Conservation (phyloP, 805 yeast species). For the Cyberlindnera euphorbiiphila region DNA sequence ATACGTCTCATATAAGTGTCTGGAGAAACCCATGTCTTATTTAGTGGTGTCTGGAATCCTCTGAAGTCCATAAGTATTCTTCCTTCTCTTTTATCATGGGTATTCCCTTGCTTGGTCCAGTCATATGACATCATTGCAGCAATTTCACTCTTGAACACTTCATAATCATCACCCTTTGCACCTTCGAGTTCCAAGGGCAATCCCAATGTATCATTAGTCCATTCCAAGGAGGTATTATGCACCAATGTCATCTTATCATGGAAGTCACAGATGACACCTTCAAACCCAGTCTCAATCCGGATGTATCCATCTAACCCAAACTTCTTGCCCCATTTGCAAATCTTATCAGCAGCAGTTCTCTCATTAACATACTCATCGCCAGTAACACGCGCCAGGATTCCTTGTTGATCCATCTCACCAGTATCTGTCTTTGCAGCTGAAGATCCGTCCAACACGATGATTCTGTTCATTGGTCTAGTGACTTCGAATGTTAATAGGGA, state of each 20-base stretch:
- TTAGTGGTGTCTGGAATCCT: constrained; percentile 49
- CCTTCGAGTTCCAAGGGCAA: constrained; percentile 10
- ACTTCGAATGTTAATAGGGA: constrained; percentile 45
- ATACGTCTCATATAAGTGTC: constrained; percentile 44
- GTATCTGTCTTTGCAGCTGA: constrained; percentile 56
- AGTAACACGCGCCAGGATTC: constrained; percentile 36
- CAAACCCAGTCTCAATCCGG: constrained; percentile 59
- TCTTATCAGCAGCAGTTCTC: constrained; percentile 41
- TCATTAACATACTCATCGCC: constrained; percentile 36
- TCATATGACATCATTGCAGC: constrained; percentile 39
- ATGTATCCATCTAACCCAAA: constrained; percentile 57
- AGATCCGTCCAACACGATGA: constrained; percentile 60
- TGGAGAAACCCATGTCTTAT: constrained; percentile 44
- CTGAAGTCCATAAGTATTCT: constrained; percentile 50
- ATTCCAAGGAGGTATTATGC: constrained; percentile 39
- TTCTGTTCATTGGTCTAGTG: constrained; percentile 42
- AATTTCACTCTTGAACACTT: constrained; percentile 17
- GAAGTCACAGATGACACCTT: constrained; percentile 59
- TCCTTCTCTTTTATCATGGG: constrained; percentile 45
- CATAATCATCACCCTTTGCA: constrained; percentile 13
- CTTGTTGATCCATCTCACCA: constrained; percentile 63
- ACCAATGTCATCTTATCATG: constrained; percentile 42
- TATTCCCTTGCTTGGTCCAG: constrained; percentile 41
- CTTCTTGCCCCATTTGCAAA: constrained; percentile 48
- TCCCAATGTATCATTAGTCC: constrained; percentile 33